Base-by-base conservation (phyloP, 2,329 filamentous ascomycete genomes). In the Sporothrix euskadiensis region DNA sequence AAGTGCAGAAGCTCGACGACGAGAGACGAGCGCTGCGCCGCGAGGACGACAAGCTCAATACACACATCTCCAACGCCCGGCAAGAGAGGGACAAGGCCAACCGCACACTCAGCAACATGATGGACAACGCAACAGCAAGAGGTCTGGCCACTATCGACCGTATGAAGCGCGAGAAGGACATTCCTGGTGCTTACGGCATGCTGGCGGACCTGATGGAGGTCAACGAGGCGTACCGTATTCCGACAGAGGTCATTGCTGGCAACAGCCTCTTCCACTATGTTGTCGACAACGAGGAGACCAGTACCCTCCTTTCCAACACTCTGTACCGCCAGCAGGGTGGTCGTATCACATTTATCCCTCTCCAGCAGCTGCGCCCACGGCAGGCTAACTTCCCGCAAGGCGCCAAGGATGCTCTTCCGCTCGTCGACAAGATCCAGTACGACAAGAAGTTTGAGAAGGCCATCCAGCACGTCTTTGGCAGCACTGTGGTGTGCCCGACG, bases 201-300 rank as follows among this genome's bases (percentile, higher is more conserved):
- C 83, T 99, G 52, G 94, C 95, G 4, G 97, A 99, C 80, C 88
- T 99, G n/a, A 89, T 98, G 78, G 89, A 94, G 72, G 94, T 97
- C 68, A 89, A 87, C 73, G 94, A 97, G 71, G 88, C 89, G 71
- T 98, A 97, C 82, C 90, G 94, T 75, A 90, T 94, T 12, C 94
- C 96, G 1, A 92, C 97, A 10, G 96, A 99, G 82, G 94, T 97
- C 78, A 96, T 94, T 70, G 96, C 95, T 2, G 96, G 96, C 22
- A 91, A 91, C 76, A 97, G 94, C 80, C 86, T 99, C 9, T 99
- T 99, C 83, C 94, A 99, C 82, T 97, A 97, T 77, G 90, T 99
- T 12, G 95, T 98, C 59, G 95, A 99, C 80, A 95, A 92, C 69
- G 94, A 97, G 75, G 89, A 92, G 56, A 98, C 94, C 0, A 94